Evolutionary conservation across 2,329 filamentous ascomycete species (phyloP), one percentile per base, ranked within the genome.

Genomic region (Clonostachys rhizophaga): DNA sequence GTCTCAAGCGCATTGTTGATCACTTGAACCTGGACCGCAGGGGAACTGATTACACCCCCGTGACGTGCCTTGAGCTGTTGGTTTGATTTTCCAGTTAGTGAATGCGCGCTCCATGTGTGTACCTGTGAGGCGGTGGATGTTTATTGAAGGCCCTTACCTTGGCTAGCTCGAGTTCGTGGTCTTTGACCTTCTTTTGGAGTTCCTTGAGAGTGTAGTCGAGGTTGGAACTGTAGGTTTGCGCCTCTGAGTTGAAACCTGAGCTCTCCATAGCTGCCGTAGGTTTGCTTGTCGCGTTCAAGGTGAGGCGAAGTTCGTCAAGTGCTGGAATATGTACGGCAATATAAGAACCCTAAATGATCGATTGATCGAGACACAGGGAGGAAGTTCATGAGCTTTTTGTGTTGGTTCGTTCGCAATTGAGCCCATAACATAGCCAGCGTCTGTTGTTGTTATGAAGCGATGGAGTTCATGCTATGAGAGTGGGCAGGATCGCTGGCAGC

Each of bases 191-290:
- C 14, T 65, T 68, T 59, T 87, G 81, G 2, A 92, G 77, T 58
- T 86, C 83, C 51, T 74, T 76, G 41, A 91, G 58, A 3, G 87
- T 89, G 46, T 79, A 76, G 48, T 89, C 79, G 41, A 92, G 69
- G 56, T 76, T 80, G 40, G 71, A 51, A n/a, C 58, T 58, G 52
- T 69, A 64, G 20, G 54, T 48, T 43, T 62, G 57, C 5, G 55
- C 55, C 44, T 59, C 57, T 16, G 56, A 39, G 6, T 18, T 39
- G 14, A 18, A n/a, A 39, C 36, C 4, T n/a, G 14, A n/a, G 36
- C 17, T 18, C 7, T 39, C 36, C 36, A 39, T 39, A 9, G 24
- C 24, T 30, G 24, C 24, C 7, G 7, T 24, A 10, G 24, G 4
- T 10, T 10, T 30, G 24, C 24, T 30, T 30, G 24, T 10, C 24